phyloP scores from a whole-genome alignment of 2,329 filamentous ascomycete species.

The Chrysoporthe cubensis region DNA sequence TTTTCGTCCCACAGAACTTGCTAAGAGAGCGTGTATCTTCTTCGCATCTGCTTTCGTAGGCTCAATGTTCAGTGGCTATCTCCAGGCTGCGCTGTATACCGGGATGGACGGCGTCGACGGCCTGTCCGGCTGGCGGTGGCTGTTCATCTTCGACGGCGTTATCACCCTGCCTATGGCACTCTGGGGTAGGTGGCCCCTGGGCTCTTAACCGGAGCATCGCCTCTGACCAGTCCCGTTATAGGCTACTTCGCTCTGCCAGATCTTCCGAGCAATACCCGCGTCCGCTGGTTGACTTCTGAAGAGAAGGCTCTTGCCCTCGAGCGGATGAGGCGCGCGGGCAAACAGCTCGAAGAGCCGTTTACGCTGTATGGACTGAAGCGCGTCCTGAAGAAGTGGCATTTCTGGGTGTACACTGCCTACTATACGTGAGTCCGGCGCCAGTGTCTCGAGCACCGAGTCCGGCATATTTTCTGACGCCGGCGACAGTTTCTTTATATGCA shows the following conservation, averaged over 20 bases:
- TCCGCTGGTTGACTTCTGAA: conserved; percentile 34
- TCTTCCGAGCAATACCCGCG: conserved; percentile 31
- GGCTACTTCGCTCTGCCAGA: conserved; percentile 33
- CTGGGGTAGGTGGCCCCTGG: conserved; percentile 27
- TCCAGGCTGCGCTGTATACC: conserved; percentile 35
- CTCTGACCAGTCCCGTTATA: not conserved
- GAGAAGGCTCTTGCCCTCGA: conserved; percentile 33
- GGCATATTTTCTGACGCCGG: not conserved
- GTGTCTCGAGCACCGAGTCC: not conserved
- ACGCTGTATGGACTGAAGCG: conserved; percentile 31
- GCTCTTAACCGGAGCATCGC: not conserved
- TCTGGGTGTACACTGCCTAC: conserved; percentile 38
- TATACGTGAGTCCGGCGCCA: conserved; percentile 31
- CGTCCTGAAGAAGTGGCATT: conserved; percentile 39
- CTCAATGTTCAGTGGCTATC: conserved; percentile 28
- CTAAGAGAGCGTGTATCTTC: conserved; percentile 28
- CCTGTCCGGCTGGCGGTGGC: conserved; percentile 36
- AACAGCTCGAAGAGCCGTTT: conserved; percentile 32
- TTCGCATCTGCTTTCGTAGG: conserved; percentile 28
- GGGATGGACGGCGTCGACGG: conserved; percentile 33
- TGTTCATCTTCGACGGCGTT: conserved; percentile 37
- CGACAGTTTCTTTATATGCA: conserved; percentile 35
- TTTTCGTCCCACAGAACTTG: conserved; percentile 13
- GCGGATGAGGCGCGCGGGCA: conserved; percentile 34
- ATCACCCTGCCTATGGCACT: conserved; percentile 39